Percentiles rank a stretch among this genome's conserved stretches.
Conservation (phyloP, 768 basidiomycete species). For the Lentinula detonsa region DNA sequence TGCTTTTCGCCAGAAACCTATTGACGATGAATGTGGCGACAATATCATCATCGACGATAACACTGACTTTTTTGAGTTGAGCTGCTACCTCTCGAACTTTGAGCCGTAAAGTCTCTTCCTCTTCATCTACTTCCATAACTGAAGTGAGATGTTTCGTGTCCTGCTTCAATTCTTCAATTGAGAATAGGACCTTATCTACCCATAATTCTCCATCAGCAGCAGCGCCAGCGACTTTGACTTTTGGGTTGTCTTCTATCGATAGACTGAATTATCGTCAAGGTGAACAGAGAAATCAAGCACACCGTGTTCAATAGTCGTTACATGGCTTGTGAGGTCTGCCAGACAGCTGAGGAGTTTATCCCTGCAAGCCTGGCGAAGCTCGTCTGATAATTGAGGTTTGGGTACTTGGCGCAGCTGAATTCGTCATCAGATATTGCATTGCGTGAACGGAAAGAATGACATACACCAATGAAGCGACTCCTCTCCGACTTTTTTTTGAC, state of each 20-base stretch:
- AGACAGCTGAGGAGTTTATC: conserved; percentile 67
- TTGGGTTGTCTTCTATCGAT: conserved; percentile 32
- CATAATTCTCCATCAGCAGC: conserved; percentile 76
- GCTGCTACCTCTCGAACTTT: conserved; percentile 36
- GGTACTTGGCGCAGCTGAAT: conserved; percentile 56
- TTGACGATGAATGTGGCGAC: conserved; percentile 5
- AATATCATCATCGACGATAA: background rate
- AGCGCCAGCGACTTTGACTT: conserved; percentile 50
- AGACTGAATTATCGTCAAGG: background rate
- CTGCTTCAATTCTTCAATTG: conserved; percentile 49
- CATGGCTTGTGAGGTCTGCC: conserved; percentile 63
- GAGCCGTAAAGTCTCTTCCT: conserved; percentile 38
- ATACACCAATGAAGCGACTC: conserved; percentile 43
- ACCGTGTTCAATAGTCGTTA: conserved; percentile 39
- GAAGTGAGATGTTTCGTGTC: conserved; percentile 63
- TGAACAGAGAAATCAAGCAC: background rate
- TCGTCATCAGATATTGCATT: background rate
- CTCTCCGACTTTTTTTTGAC: conserved; percentile 71
- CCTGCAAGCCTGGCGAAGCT: conserved; percentile 60
- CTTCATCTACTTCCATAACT: conserved; percentile 48
- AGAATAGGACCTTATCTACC: conserved; percentile 60
- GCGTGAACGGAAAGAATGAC: conserved; percentile 28
- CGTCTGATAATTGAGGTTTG: conserved; percentile 67
- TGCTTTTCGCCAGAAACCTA: conserved; percentile 33
- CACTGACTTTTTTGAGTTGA: conserved; percentile 38